Base-by-base conservation (phyloP, 306 rosid genomes). In the Citrullus mucosospermus region DNA sequence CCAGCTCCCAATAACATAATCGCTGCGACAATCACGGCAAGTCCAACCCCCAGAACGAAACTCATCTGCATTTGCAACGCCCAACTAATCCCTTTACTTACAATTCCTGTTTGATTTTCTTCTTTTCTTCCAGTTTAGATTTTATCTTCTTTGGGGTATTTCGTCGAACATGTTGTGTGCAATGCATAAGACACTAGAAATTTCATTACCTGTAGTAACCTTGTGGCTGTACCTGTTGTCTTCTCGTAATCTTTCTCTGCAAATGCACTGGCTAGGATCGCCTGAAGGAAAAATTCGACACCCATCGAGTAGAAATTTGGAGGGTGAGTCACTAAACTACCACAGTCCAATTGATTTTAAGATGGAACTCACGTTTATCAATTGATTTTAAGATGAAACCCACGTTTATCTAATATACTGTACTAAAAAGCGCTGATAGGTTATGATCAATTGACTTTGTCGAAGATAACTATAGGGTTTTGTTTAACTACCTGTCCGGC, bases 211-310 rank as follows among this genome's bases (percentile, higher is more conserved):
- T 93, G 98, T 68, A 91, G 59, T 65, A 93, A 91, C 73, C 97
- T 90, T 54, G 93, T 79, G 56, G 93, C 98, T 14, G 91, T 85
- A 51, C 88, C 87, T 7, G 87, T 78, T 8, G 93, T 90, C 85
- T 86, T 93, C 39, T 83, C 87, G 61, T 83, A 74, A 81, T 93
- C 96, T 76, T 88, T 90, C 83, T 84, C 88, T 34, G 97, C 98
- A 85, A 93, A 91, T 78, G 98, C 97, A 53, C 92, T 88, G 0
- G 98, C 98, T 79, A 93, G 94, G 68, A 93, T 88, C 0, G 98
- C 98, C 98, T 93, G 85, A 80, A 82, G 67, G 4, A 20, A 61
- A 39, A 66, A 66, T 66, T 38, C 22, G n/a, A 18, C 73, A 7
- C 73, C 73, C 73, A 17, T n/a, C 4, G 39, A 34, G 5, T 12